A percentile compares a stretch with the other conserved stretches of the same genome.
phyloP scores from a whole-genome alignment of 208 protist species.

The Leishmania tarentolae region DNA sequence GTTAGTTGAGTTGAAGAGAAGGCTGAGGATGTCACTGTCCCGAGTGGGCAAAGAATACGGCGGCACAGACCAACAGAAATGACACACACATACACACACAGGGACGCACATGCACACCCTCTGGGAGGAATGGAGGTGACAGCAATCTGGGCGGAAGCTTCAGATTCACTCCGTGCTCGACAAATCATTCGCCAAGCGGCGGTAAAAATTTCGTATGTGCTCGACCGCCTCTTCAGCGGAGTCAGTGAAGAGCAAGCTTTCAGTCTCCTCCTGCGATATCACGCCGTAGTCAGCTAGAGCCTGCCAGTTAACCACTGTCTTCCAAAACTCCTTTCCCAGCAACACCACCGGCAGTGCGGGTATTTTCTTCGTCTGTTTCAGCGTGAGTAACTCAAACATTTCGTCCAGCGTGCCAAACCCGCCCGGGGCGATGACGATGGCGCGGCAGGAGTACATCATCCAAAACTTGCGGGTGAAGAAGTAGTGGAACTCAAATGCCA shows the following conservation, averaged over 20 bases:
- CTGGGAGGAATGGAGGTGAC: background rate
- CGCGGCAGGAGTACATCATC: slow-evolving; percentile 95
- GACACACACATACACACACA: slow-evolving; percentile 7
- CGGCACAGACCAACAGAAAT: background rate
- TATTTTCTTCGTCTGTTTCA: slow-evolving; percentile 92
- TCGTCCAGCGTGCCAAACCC: slow-evolving; percentile 94
- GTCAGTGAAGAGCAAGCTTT: slow-evolving; percentile 88
- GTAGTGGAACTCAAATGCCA: slow-evolving; percentile 95
- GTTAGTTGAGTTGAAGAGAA: background rate
- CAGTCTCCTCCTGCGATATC: slow-evolving; percentile 85
- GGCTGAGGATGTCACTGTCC: background rate
- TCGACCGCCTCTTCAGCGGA: slow-evolving; percentile 78
- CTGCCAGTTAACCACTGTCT: slow-evolving; percentile 89
- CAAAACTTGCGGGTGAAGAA: slow-evolving; percentile 96
- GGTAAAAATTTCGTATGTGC: slow-evolving; percentile 72
- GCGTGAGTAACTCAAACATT: slow-evolving; percentile 91
- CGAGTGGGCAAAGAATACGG: background rate
- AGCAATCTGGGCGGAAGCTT: background rate
- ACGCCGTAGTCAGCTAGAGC: slow-evolving; percentile 85
- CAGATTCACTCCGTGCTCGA: background rate
- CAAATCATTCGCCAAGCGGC: slow-evolving; percentile 9
- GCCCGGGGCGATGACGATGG: slow-evolving; percentile 88
- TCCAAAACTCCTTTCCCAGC: slow-evolving; percentile 86
- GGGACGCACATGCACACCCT: background rate
- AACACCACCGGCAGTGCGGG: slow-evolving; percentile 88